These are phyloP conservation scores for Cytospora piceicola DNA, from an alignment of 2,329 filamentous ascomycete species.

Conservation along the genomic window DNA sequence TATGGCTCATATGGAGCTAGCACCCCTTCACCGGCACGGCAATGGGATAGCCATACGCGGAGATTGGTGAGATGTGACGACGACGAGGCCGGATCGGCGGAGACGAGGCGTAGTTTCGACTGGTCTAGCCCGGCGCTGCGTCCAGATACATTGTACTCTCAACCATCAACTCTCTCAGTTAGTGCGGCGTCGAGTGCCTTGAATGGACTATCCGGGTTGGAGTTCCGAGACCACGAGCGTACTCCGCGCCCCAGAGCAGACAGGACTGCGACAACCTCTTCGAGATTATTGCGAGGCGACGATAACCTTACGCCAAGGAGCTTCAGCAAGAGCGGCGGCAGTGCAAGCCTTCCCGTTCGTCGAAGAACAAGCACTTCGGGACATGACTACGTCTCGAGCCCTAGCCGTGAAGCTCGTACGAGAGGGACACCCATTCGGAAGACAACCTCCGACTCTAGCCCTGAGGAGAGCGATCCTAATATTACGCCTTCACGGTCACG, in stretches of 20 bases:
- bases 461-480: conserved; percentile 25
- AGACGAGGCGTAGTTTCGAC: conserved; percentile 36
- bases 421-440: conserved; percentile 20
- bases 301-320: conserved; percentile 29
- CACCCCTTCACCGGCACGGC: conserved; percentile 40
- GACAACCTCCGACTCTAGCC: conserved; percentile 27
- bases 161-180: conserved; percentile 54
- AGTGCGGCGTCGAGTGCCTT: conserved; percentile 62
- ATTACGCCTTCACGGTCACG: conserved; percentile 18
- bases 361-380: conserved; percentile 29
- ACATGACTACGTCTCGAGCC: conserved; percentile 21
- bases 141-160: conserved; percentile 46
- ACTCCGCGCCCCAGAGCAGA: conserved; percentile 17
- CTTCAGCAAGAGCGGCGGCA: conserved; percentile 35
- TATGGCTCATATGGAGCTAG: conserved; percentile 34
- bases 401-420: conserved; percentile 14
- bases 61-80: conserved; percentile 51
- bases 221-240: conserved; percentile 33
- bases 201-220: conserved; percentile 39
- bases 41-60: conserved; percentile 61
- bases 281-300: conserved; percentile 18
- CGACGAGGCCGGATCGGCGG: conserved; percentile 38
- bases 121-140: conserved; percentile 39
- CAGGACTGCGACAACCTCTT: conserved; percentile 11
- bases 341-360: conserved; percentile 32